Conservation (phyloP, 2,329 filamentous ascomycete species). For the Scedosporium minutisporum region DNA sequence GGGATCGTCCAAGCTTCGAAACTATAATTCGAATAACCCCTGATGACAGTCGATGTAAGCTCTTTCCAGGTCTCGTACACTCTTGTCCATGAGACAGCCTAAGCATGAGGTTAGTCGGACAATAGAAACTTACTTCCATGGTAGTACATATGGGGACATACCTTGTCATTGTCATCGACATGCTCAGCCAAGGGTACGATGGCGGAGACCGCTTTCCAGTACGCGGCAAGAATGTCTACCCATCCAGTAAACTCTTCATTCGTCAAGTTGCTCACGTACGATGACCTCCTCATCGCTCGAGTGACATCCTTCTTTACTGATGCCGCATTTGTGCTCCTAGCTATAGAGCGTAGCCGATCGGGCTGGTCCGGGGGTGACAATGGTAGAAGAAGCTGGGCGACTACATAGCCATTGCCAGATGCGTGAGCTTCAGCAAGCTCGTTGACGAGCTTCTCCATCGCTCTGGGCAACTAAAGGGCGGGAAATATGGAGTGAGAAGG, state of each 20-base stretch:
- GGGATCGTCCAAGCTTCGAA: slow-evolving; percentile 91
- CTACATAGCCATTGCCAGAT: slow-evolving; percentile 55
- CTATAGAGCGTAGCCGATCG: slow-evolving; percentile 59
- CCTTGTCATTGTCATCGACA: slow-evolving; percentile 18
- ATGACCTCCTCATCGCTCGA: slow-evolving; percentile 58
- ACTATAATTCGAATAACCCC: slow-evolving; percentile 66
- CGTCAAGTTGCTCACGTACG: slow-evolving; percentile 43
- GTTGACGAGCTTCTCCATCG: slow-evolving; percentile 62
- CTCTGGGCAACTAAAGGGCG: background rate
- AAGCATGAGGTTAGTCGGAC: slow-evolving; percentile 5
- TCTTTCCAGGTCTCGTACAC: slow-evolving; percentile 89
- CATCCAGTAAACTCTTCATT: slow-evolving; percentile 68
- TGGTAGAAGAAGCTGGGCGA: slow-evolving; percentile 69
- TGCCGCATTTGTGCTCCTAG: slow-evolving; percentile 58
- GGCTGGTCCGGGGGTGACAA: slow-evolving; percentile 52
- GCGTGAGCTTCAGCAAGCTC: slow-evolving; percentile 64
- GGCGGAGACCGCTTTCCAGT: slow-evolving; percentile 74
- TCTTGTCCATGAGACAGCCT: slow-evolving; percentile 57
- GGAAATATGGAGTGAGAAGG: background rate
- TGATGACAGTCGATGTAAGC: slow-evolving; percentile 63
- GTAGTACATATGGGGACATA: slow-evolving; percentile 9
- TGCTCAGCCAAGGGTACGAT: slow-evolving; percentile 57
- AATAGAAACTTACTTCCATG: background rate
- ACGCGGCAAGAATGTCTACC: slow-evolving; percentile 73
- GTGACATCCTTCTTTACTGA: slow-evolving; percentile 61